phyloP scores from a whole-genome alignment of 352 stramenopile genomes.

The Pythium guiyangense region DNA sequence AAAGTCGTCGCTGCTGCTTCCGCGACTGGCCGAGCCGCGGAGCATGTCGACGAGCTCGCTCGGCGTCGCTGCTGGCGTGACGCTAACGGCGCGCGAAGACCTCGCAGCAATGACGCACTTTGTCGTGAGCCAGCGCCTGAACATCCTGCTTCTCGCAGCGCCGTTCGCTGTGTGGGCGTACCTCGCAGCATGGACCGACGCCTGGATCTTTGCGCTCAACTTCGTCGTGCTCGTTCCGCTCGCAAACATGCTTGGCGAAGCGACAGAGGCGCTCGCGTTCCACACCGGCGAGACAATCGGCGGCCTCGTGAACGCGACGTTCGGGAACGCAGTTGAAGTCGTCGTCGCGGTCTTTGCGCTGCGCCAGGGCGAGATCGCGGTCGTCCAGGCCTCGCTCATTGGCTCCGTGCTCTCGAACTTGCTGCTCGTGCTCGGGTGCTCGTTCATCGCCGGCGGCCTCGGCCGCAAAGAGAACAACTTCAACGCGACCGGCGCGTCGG shows the following conservation, averaged over 20 bases:
- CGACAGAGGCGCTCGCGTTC: slow-evolving; percentile 95
- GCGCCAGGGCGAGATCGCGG: slow-evolving; percentile 90
- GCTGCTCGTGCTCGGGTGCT: slow-evolving; percentile 95
- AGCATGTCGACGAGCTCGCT: slow-evolving; percentile 23
- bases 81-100: slow-evolving; percentile 28
- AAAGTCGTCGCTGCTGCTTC: slow-evolving; percentile 9
- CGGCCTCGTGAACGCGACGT: slow-evolving; percentile 96
- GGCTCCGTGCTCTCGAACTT: slow-evolving; percentile 98
- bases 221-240: slow-evolving; percentile 97
- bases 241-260: slow-evolving; percentile 93
- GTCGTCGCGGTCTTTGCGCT: slow-evolving; percentile 96
- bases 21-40: slow-evolving; percentile 8
- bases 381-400: slow-evolving; percentile 96
- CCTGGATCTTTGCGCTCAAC: slow-evolving; percentile 92
- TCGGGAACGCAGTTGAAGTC: slow-evolving; percentile 97
- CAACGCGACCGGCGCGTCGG: slow-evolving; percentile 89
- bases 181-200: slow-evolving; percentile 56
- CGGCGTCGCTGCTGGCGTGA: slow-evolving; percentile 20
- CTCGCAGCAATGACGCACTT: slow-evolving; percentile 36
- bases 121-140: slow-evolving; percentile 52
- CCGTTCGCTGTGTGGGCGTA: slow-evolving; percentile 70
- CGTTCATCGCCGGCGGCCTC: slow-evolving; percentile 91
- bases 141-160: slow-evolving; percentile 53
- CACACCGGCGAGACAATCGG: slow-evolving; percentile 97
- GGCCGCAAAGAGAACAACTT: slow-evolving; percentile 87